Evolutionary conservation across 2,329 filamentous ascomycete species (phyloP).

Genomic region (Neofusicoccum laricinum): DNA sequence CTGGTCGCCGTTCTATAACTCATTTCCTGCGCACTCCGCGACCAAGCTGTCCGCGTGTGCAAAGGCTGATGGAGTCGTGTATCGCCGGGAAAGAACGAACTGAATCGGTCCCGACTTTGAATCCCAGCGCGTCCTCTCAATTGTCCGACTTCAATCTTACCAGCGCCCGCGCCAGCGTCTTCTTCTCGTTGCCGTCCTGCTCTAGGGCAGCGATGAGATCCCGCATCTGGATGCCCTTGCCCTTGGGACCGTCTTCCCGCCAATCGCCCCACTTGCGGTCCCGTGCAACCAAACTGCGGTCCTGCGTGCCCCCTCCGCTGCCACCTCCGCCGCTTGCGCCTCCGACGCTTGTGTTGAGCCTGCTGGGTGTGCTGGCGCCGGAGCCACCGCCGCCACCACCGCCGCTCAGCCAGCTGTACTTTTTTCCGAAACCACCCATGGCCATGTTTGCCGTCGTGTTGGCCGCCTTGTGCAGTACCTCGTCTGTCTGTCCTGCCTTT

Average conservation of each 20-base stretch:
- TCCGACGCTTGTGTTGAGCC: slow-evolving; percentile 25
- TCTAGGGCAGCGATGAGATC: slow-evolving; percentile 81
- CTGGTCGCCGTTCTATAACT: too few relatives aligned
- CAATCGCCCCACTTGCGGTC: slow-evolving; percentile 67
- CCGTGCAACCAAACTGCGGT: slow-evolving; percentile 52
- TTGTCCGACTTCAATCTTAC: slow-evolving; percentile 28
- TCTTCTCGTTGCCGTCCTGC: slow-evolving; percentile 67
- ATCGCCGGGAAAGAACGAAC: too few relatives aligned
- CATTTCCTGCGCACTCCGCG: too few relatives aligned
- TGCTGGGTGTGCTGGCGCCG: slow-evolving; percentile 30
- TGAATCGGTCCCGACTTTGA: too few relatives aligned
- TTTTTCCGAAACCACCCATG: slow-evolving; percentile 66
- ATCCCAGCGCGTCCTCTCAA: neutral
- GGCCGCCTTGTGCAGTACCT: slow-evolving; percentile 74
- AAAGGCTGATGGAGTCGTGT: too few relatives aligned
- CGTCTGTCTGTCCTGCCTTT: slow-evolving; percentile 72
- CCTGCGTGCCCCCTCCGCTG: slow-evolving; percentile 30
- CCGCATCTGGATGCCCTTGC: slow-evolving; percentile 70
- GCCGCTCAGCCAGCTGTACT: slow-evolving; percentile 73
- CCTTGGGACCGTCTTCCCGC: slow-evolving; percentile 73
- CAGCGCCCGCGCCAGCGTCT: slow-evolving; percentile 41
- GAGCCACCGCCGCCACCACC: slow-evolving; percentile 33
- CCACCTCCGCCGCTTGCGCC: slow-evolving; percentile 14
- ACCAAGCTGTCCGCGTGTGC: too few relatives aligned
- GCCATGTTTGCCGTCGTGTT: slow-evolving; percentile 81